A percentile compares a stretch with the other conserved stretches of the same genome.
Conservation (phyloP, 768 basidiomycete species). For the Exidia glandulosa region DNA sequence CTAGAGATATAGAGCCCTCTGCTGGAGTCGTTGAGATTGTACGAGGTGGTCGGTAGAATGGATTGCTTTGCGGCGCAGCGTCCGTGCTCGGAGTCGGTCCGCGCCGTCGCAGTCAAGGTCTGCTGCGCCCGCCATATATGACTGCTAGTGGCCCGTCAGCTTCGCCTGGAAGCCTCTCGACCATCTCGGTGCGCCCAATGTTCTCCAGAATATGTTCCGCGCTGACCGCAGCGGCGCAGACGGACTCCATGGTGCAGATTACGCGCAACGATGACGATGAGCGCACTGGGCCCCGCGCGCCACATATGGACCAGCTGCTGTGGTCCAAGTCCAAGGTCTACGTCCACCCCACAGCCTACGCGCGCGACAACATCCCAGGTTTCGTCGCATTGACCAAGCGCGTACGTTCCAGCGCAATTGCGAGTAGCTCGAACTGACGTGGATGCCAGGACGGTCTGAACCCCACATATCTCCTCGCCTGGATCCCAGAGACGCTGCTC, state of each 20-base stretch:
- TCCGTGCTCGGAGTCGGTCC: too few relatives aligned
- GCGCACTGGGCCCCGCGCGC: background rate
- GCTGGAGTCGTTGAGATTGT: too few relatives aligned
- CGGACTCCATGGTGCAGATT: background rate
- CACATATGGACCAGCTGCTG: conserved; percentile 45
- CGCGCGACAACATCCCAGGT: conserved; percentile 87
- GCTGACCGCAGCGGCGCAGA: background rate
- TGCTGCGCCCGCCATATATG: too few relatives aligned
- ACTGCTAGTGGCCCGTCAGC: background rate
- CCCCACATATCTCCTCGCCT: conserved; percentile 73
- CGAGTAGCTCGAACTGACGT: conserved; percentile 7
- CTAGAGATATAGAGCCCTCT: too few relatives aligned
- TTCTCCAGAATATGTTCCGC: background rate
- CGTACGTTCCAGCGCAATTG: conserved; percentile 31
- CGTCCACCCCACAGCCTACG: conserved; percentile 86
- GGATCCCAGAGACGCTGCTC: conserved; percentile 84
- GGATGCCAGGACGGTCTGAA: conserved; percentile 53
- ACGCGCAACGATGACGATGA: background rate
- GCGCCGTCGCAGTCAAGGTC: too few relatives aligned
- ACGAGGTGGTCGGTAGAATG: too few relatives aligned
- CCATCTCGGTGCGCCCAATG: background rate
- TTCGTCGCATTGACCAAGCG: conserved; percentile 87
- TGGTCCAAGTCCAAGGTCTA: conserved; percentile 94
- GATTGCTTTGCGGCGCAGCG: too few relatives aligned
- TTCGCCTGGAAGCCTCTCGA: background rate